These are phyloP conservation scores for Boletellus deceptivus DNA, from an alignment of 1,284 basidiomycete genomes.

Conservation along the genomic window DNA sequence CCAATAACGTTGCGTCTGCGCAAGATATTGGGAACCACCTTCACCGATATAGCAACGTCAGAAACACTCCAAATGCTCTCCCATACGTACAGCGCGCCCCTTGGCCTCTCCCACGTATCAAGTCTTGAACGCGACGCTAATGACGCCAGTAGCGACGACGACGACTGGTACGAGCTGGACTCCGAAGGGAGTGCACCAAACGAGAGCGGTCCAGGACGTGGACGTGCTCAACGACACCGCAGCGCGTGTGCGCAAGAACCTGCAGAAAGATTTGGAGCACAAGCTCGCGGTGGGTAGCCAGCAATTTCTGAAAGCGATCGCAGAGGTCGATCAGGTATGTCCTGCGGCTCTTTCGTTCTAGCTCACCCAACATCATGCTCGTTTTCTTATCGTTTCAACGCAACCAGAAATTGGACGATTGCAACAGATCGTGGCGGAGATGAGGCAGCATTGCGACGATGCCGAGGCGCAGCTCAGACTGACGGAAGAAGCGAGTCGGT, in stretches of 20 bases:
- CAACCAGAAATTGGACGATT: slow-evolving; percentile 25
- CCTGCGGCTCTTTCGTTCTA: background rate
- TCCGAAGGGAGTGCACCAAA: slow-evolving; percentile 9
- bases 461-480: slow-evolving; percentile 76
- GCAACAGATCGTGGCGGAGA: slow-evolving; percentile 20
- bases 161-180: slow-evolving; percentile 30
- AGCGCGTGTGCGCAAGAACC: slow-evolving; percentile 67
- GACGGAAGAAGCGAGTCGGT: slow-evolving; percentile 78
- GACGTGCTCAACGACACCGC: slow-evolving; percentile 53
- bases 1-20: slow-evolving; percentile 83
- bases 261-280: slow-evolving; percentile 82
- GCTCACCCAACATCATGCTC: background rate
- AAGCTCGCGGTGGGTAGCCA: slow-evolving; percentile 76
- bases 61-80: slow-evolving; percentile 85
- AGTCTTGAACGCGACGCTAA: slow-evolving; percentile 29
- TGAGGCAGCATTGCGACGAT: slow-evolving; percentile 33
- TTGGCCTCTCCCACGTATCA: background rate
- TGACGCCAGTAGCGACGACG: no score
- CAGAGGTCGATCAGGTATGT: slow-evolving; percentile 83
- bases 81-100: slow-evolving; percentile 57
- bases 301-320: slow-evolving; percentile 79
- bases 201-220: slow-evolving; percentile 13
- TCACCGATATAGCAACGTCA: slow-evolving; percentile 75
- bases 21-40: slow-evolving; percentile 83
- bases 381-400: background rate